Base-by-base conservation (phyloP, 495 filamentous ascomycete genomes). In the Tuber calosporum region DNA sequence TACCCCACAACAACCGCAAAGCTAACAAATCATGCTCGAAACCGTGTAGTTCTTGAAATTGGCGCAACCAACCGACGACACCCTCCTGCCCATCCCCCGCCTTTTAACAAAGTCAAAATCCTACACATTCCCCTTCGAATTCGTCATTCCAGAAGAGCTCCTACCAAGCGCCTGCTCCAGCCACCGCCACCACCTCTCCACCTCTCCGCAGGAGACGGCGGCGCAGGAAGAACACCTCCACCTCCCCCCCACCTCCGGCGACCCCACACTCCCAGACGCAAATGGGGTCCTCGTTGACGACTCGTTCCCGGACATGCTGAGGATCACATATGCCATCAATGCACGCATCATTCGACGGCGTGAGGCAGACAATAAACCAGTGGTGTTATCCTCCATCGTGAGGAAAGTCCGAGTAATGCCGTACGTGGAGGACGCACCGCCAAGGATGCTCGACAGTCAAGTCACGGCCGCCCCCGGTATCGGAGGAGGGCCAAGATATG, bases 61-160 rank as follows among this genome's bases (percentile, higher is more conserved):
- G 74, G 84, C 85, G 66, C 94, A 97, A 84, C 95, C 96, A 6
- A 88, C 94, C 20, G 84, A 88, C 45, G 86, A 90, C 17, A 82
- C 87, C 3, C 83, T 85, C 2, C 92, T 94, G 76, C 94, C 94
- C 0, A 85, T 87, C 19, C 88, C 91, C 26, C 84, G 91, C 11
- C 84, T 93, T 34, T 82, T 93, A 19, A 87, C 92, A 81, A 85
- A 87, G 3, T 91, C 89, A 4, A 84, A 84, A 69, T 87, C 84
- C 38, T 92, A 94, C 81, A 88, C 82, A 20, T 89, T 96, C 70
- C 91, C 93, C 2, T 99, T 97, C 83, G 89, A 88, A 74, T 99
- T 99, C 79, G 90, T 92, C 48, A 87, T 98, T 19, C 95, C 96
- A 1, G 86, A 87, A 40, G 88, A 88, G 17, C 85, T 97, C 58